Conservation (phyloP, 345 rosid species). For the Rubroshorea leprosula region DNA sequence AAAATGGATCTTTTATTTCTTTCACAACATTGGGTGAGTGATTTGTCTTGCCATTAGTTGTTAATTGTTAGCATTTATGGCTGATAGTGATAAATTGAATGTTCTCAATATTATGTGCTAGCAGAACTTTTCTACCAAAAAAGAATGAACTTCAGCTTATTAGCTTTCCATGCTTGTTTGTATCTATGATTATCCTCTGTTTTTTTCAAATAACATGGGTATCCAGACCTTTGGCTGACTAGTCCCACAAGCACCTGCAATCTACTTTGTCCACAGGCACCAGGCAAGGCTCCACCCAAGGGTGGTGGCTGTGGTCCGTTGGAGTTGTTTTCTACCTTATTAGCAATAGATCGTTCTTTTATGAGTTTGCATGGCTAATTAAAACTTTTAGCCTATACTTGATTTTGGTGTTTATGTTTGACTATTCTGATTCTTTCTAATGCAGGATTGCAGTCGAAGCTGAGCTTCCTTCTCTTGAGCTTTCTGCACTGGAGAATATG, state of each 20-base stretch:
- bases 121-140: not conserved
- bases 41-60: not conserved
- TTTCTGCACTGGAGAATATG: constrained; percentile 85
- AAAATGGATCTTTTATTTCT: not conserved
- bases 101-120: not conserved
- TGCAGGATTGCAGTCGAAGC: constrained; percentile 78
- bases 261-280: too few relatives aligned
- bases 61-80: not conserved
- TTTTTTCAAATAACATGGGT: too few relatives aligned
- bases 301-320: too few relatives aligned
- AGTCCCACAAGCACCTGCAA: too few relatives aligned
- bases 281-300: too few relatives aligned
- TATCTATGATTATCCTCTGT: too few relatives aligned
- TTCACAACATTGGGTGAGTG: not conserved
- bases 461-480: constrained; percentile 59
- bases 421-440: constrained; percentile 4
- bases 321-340: too few relatives aligned
- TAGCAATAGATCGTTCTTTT: too few relatives aligned
- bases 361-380: too few relatives aligned
- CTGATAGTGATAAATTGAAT: not conserved
- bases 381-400: constrained; percentile 1
- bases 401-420: not conserved
- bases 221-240: too few relatives aligned
- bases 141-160: not conserved
- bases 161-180: too few relatives aligned